Evolutionary conservation across 148 eudicot species (phyloP), one percentile per base, ranked within the genome.

Genomic region (Vaccinium macrocarpon): DNA sequence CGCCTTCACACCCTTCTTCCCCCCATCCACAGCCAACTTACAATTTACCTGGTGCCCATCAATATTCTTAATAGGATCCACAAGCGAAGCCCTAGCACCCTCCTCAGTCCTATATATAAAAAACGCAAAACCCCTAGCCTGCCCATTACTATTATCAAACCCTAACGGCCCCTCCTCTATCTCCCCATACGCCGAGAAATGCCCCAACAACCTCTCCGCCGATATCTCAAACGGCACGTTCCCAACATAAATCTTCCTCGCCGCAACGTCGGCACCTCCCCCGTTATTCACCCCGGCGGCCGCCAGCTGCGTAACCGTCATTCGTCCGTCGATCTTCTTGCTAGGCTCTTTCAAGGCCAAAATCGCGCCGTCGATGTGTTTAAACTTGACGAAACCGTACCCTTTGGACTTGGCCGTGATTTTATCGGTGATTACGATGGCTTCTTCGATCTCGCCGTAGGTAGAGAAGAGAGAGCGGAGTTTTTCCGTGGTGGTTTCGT

Each of bases 141-240:
- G 95, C 52, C 98, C 99, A 1, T 87, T 90, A 84, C 89, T 92
- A 81, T 91, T 92, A 89, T 97, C 99, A 84, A 95, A 97, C 89
- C 98, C 98, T 78, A 97, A 76, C 23, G 99, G 99, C 52, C 99
- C 99, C 55, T 97, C 99, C 83, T 97, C 99, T 83, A 97, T 89
- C 81, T 97, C 99, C 27, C 99, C 99, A 78, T 87, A 97, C 64
- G 80, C 81, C 9, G 89, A 82, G 56, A 97, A 97, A 71, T 83
- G 90, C 74, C 85, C 90, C 86, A 97, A 87, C 86, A 97, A 55
- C 82, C 93, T 87, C 90, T 97, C 98, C 0, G 94, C 89, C 1
- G 94, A 86, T 5, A 97, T 89, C 85, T 93, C 95, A 84, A 91
- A 90, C 25, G 99, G 97, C 19, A 95, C 90, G 84, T 95, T 95